Base-by-base conservation (phyloP, 1,284 basidiomycete species). In the Termitomyces sp. region DNA sequence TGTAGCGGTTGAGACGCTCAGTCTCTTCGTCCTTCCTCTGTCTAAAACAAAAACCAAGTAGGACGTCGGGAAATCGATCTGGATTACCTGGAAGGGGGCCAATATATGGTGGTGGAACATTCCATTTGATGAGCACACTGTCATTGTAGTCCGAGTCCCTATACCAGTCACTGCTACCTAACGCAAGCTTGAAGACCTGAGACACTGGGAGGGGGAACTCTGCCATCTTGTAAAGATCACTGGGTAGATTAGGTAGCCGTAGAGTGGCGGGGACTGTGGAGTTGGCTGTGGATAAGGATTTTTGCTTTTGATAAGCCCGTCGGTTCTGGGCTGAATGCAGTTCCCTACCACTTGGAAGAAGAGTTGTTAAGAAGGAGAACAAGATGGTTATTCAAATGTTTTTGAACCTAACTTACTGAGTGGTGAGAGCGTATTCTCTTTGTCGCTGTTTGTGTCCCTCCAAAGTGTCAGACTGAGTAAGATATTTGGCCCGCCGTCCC, bases 41-140 rank as follows among this genome's bases (percentile, higher is more conserved):
- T 11, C 34, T 50, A 9, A 44, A 34, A 13, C 42, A 37, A 18
- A 28, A 46, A 2, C 59, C 57, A 43, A 59, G 50, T 41, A 54
- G 39, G 39, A 58, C 37, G 31, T 50, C 53, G 10, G 3, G 8
- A 16, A 57, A 31, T 6, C 26, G 6, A 4, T 18, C 34, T 33
- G 19, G 16, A 21, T 33, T n/a, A 1, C 44, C 46, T 4, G 28
- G 3, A 44, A 24, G 33, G 31, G 35, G 38, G 7, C 5, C 7
- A 2, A 10, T 14, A 21, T 54, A 54, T 5, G 47, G 47, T 4
- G 42, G 52, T 9, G 41, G 45, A 6, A 24, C 14, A 13, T 49
- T 41, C 46, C 46, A 54, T 3, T 16, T 5, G 6, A 30, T 31
- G 13, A 54, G 43, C 26, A 45, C 8, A 6, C 13, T 4, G 26